These are phyloP conservation scores for Grosmannia serpens DNA, from an alignment of 2,329 filamentous ascomycete genomes.

Conservation along the genomic window DNA sequence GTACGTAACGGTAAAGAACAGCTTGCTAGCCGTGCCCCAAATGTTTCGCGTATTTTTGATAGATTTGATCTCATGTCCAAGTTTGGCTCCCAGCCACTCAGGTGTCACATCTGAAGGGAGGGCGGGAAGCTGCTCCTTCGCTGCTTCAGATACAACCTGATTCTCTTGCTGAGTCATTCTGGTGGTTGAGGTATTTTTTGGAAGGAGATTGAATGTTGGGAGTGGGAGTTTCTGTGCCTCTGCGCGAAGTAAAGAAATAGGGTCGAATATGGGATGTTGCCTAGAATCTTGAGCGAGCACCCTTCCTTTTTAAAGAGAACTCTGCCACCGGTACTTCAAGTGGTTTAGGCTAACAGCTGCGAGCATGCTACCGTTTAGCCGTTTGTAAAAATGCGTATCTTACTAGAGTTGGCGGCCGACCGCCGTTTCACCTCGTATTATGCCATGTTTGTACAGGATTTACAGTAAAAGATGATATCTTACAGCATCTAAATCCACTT, in stretches of 20 bases:
- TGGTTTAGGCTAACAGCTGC: neutral
- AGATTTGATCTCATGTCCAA: neutral
- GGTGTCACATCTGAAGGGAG: neutral
- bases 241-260: neutral
- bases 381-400: no score
- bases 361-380: neutral
- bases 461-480: no score
- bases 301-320: no score
- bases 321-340: no score
- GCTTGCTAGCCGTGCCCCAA: slow-evolving; percentile 1
- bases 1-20: slow-evolving; percentile 1
- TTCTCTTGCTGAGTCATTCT: neutral
- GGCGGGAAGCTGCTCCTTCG: neutral
- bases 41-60: neutral
- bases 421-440: no score
- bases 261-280: no score
- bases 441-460: no score
- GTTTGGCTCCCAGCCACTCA: neutral
- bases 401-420: no score
- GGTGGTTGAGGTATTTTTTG: neutral
- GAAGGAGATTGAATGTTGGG: no score
- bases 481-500: no score
- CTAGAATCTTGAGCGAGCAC: no score
- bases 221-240: neutral
- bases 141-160: neutral